Evolutionary conservation across 257 asterid genomes (phyloP), one percentile per base, ranked within the genome.

Genomic region (Ballota nigra): DNA sequence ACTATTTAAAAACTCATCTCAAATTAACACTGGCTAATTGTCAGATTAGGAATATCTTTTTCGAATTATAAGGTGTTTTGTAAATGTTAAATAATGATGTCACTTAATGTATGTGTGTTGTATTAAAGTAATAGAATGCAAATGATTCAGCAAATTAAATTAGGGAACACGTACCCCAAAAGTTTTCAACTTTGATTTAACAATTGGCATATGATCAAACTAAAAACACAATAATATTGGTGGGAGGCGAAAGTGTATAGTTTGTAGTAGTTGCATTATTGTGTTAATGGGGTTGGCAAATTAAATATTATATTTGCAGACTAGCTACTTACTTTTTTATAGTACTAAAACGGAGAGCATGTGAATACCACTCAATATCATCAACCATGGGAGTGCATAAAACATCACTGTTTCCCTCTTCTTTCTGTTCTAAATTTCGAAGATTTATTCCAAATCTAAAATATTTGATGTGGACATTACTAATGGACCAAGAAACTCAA

Each of bases 381-480:
- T 9, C 4, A 53, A 19, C 60, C 83, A 75, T 71, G 75, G 71
- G 83, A 79, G 40, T 31, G 4, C 52, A 29, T 26, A 55, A 55
- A 60, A 76, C 45, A 55, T 41, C 66, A 69, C 66, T n/a, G 10
- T 63, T 69, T 26, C 47, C 64, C 75, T 53, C 53, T 28, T 29
- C 33, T 29, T 56, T 28, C 34, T 12, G n/a, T n/a, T n/a, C n/a
- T n/a, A n/a, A n/a, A n/a, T n/a, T n/a, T n/a, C n/a, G n/a, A n/a
- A n/a, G n/a, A n/a, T n/a, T n/a, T n/a, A n/a, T n/a, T n/a, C n/a
- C n/a, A n/a, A n/a, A n/a, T n/a, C n/a, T n/a, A n/a, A n/a, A n/a
- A n/a, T n/a, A n/a, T n/a, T n/a, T n/a, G n/a, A n/a, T n/a, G n/a
- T n/a, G n/a, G n/a, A n/a, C n/a, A n/a, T n/a, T n/a, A n/a, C n/a